These are phyloP conservation scores for Irpex rosettiformis DNA, from an alignment of 1,284 basidiomycete genomes.

Conservation along the genomic window DNA sequence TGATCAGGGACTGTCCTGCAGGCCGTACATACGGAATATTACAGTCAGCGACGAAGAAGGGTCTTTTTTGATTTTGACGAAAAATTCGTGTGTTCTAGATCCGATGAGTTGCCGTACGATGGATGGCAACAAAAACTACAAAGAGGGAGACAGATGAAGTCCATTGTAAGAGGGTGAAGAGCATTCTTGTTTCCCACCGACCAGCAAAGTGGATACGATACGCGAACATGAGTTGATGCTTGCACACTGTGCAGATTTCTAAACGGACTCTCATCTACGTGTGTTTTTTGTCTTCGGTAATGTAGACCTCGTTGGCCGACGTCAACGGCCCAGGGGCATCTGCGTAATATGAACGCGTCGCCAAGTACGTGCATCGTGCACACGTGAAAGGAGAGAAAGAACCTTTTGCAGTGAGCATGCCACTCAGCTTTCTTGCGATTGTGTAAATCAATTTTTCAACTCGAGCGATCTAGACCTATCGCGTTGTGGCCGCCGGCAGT, in stretches of 20 bases:
- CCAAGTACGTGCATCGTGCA: not conserved
- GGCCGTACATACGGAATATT: not conserved
- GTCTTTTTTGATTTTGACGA: not conserved
- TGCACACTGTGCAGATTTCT: no score
- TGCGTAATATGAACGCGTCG: not conserved
- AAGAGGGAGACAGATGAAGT: not conserved
- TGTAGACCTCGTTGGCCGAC: not conserved
- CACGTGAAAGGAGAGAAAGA: not conserved
- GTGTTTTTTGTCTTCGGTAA: not conserved
- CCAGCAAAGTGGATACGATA: not conserved
- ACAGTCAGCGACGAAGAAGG: not conserved
- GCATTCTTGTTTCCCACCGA: not conserved
- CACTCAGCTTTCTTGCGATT: not conserved
- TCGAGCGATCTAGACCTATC: not conserved
- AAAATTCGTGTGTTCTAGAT: not conserved
- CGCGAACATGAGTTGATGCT: not conserved
- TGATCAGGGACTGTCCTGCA: not conserved
- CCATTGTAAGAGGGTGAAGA: not conserved
- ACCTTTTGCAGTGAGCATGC: not conserved
- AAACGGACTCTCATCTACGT: not conserved
- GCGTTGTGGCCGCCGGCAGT: not conserved
- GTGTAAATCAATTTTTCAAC: not conserved
- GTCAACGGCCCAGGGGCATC: not conserved
- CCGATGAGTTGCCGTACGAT: not conserved
- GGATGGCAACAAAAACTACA: not conserved